These are phyloP conservation scores for Quercus dentata DNA, from an alignment of 306 rosid species.

Conservation along the genomic window DNA sequence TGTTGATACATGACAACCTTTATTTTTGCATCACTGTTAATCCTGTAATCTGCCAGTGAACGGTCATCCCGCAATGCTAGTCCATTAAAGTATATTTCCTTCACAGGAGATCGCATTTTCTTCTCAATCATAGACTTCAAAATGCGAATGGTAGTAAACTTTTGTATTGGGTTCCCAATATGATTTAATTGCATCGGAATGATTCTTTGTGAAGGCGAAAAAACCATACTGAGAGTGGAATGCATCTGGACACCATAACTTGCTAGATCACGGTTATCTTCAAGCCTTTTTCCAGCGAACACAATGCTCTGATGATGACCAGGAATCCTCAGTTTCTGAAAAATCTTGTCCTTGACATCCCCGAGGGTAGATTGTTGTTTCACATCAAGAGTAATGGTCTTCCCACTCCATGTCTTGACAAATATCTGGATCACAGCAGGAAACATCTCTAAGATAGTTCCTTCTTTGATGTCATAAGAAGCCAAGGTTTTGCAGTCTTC, in stretches of 20 bases:
- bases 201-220: not conserved
- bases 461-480: conserved; percentile 22
- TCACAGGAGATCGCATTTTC: too few species aligned
- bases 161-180: not conserved
- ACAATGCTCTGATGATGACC: not conserved
- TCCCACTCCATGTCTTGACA: conserved; percentile 18
- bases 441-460: not conserved
- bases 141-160: not conserved
- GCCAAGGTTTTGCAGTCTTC: conserved; percentile 25
- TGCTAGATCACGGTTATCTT: not conserved
- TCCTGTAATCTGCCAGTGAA: too few species aligned
- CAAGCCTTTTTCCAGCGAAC: not conserved
- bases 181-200: too few species aligned
- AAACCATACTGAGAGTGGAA: conserved; percentile 29
- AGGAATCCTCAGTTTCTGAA: not conserved
- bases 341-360: not conserved
- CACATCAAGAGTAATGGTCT: not conserved
- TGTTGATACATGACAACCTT: too few species aligned
- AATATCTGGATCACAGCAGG: conserved; percentile 16
- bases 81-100: too few species aligned
- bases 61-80: too few species aligned
- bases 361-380: not conserved
- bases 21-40: too few species aligned
- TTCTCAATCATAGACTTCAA: too few species aligned
- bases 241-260: conserved; percentile 10